Conservation (phyloP, 2,329 filamentous ascomycete genomes). For the Phaeosphaeriaceae sp. region DNA sequence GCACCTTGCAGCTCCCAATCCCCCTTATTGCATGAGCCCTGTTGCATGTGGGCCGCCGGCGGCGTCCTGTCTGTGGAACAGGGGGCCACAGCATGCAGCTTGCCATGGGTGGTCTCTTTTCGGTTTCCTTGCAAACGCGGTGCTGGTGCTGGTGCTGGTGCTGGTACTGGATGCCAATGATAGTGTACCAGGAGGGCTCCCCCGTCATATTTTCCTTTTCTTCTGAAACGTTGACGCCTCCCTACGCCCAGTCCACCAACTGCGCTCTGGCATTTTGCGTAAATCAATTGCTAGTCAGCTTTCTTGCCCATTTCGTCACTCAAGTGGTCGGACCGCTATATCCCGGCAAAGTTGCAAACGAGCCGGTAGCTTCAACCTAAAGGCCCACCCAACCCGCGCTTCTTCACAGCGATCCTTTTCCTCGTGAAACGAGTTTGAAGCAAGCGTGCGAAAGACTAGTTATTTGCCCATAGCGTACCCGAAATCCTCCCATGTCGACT, state of each 20-base stretch:
- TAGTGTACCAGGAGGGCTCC: slow-evolving; percentile 15
- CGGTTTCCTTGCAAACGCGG: slow-evolving; percentile 26
- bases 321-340: slow-evolving; percentile 29
- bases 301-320: slow-evolving; percentile 21
- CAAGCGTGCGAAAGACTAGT: slow-evolving; percentile 40
- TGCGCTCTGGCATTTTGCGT: slow-evolving; percentile 15
- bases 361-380: slow-evolving; percentile 37
- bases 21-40: slow-evolving; percentile 27
- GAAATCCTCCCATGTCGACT: slow-evolving; percentile 46
- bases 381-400: slow-evolving; percentile 32
- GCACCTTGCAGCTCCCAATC: slow-evolving; percentile 12
- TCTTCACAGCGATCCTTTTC: slow-evolving; percentile 33
- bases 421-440: slow-evolving; percentile 50
- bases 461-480: slow-evolving; percentile 28
- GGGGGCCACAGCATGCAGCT: slow-evolving; percentile 29
- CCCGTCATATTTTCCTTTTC: slow-evolving; percentile 13
- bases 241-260: slow-evolving; percentile 13
- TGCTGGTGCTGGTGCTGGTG: no score
- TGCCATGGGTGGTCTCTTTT: slow-evolving; percentile 14
- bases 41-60: slow-evolving; percentile 22
- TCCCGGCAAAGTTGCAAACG: slow-evolving; percentile 27
- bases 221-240: neutral
- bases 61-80: slow-evolving; percentile 18
- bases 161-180: slow-evolving; percentile 12
- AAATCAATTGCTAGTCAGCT: slow-evolving; percentile 12